Evolutionary conservation across 345 rosid species (phyloP).

Genomic region (Melaleuca quinquenervia): DNA sequence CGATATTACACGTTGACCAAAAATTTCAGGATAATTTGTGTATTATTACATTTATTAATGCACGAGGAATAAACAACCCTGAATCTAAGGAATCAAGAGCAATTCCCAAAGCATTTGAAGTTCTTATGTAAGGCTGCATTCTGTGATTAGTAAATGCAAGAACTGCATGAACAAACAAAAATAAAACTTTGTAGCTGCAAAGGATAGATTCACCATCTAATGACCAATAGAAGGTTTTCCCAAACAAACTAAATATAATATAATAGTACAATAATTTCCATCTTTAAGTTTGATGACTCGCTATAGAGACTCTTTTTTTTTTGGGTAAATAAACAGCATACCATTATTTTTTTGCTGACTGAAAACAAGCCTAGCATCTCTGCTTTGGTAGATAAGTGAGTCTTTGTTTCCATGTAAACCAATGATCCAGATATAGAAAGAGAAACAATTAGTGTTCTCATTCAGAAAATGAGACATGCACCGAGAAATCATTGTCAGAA

Average conservation of each 20-base stretch:
- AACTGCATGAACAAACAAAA: slow-evolving; percentile 1
- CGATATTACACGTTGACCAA: no score
- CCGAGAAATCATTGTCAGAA: background rate
- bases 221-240: slow-evolving; percentile 11
- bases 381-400: background rate
- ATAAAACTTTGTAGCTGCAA: slow-evolving; percentile 7
- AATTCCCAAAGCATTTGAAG: slow-evolving; percentile 14
- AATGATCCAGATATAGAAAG: background rate
- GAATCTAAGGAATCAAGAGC: slow-evolving; percentile 9
- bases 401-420: background rate
- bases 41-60: background rate
- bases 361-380: background rate
- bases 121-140: slow-evolving; percentile 16
- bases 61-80: slow-evolving; percentile 15
- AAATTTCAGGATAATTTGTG: no score
- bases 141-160: slow-evolving; percentile 26
- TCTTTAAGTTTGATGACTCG: background rate
- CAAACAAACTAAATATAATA: background rate
- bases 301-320: background rate
- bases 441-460: background rate
- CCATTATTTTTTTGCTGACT: background rate
- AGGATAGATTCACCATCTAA: slow-evolving; percentile 9
- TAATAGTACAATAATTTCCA: background rate
- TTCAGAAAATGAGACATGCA: background rate
- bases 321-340: background rate